A percentile compares a stretch with the other conserved stretches of the same genome.
Evolutionary conservation across 108 stramenopile species (phyloP).

Genomic region (Skeletonema potamos): DNA sequence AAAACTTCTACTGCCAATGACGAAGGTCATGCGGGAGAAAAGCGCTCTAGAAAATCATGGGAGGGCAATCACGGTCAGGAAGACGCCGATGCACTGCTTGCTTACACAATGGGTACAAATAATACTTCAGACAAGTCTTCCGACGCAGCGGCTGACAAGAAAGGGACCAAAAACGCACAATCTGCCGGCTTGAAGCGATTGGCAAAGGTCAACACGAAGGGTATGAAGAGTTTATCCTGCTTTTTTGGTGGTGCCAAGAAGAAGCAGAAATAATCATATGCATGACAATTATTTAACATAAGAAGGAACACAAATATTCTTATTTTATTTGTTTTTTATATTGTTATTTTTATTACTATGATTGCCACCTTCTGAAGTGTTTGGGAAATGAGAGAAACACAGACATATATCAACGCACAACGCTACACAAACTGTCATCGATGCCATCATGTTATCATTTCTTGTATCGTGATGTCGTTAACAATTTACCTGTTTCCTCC

Average conservation of each 20-base stretch:
- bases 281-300: neutral
- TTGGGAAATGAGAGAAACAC: neutral
- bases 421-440: neutral
- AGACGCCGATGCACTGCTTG: constrained; percentile 46
- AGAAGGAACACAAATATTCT: neutral
- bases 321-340: neutral
- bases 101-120: constrained; percentile 26
- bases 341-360: neutral
- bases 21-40: neutral
- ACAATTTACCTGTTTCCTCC: constrained; percentile 7
- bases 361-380: neutral
- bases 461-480: neutral
- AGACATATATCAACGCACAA: neutral
- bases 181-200: constrained; percentile 60
- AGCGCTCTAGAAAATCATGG: constrained; percentile 33
- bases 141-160: constrained; percentile 22
- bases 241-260: constrained; percentile 59
- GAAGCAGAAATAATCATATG: constrained; percentile 12
- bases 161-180: constrained; percentile 29
- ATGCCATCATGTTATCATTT: neutral
- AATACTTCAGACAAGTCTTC: constrained; percentile 2
- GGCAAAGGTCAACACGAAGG: constrained; percentile 74
- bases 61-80: constrained; percentile 44
- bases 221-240: constrained; percentile 68
- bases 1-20: neutral